Evolutionary conservation across 805 yeast genomes (phyloP).

Genomic region (Lipomyces starkeyi): DNA sequence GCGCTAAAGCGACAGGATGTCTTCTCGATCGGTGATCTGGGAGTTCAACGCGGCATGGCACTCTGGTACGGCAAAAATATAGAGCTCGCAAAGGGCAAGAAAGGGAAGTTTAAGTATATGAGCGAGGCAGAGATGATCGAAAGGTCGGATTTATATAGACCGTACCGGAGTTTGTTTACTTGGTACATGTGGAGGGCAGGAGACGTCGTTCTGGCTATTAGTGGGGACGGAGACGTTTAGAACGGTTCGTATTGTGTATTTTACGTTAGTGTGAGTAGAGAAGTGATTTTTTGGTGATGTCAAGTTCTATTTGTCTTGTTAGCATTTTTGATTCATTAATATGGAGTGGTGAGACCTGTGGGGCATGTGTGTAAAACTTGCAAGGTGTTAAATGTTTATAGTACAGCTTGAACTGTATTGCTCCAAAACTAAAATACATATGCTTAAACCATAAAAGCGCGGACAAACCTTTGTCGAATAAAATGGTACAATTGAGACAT

Average conservation of each 20-base stretch:
- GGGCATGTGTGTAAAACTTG: no score
- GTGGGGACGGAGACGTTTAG: slow-evolving; percentile 24
- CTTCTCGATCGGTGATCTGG: slow-evolving; percentile 80
- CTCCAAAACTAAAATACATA: not conserved
- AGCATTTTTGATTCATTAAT: no score
- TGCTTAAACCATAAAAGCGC: not conserved
- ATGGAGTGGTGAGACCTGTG: not conserved
- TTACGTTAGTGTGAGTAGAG: not conserved
- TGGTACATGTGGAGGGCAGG: slow-evolving; percentile 40
- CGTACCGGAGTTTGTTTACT: slow-evolving; percentile 54
- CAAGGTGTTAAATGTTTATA: no score
- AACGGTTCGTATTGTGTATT: not conserved
- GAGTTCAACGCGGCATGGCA: slow-evolving; percentile 81
- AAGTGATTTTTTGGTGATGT: not conserved
- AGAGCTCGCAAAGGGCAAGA: slow-evolving; percentile 49
- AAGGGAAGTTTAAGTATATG: slow-evolving; percentile 46
- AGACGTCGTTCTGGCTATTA: slow-evolving; percentile 34
- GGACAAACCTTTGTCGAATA: not conserved
- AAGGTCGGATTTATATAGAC: slow-evolving; percentile 64
- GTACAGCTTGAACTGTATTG: not conserved
- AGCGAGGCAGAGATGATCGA: slow-evolving; percentile 64
- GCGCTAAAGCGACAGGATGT: slow-evolving; percentile 70
- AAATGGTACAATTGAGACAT: not conserved
- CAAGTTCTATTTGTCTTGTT: no score
- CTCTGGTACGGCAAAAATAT: slow-evolving; percentile 64